Base-by-base conservation (phyloP, 345 rosid genomes). In the Hibiscus trionum region DNA sequence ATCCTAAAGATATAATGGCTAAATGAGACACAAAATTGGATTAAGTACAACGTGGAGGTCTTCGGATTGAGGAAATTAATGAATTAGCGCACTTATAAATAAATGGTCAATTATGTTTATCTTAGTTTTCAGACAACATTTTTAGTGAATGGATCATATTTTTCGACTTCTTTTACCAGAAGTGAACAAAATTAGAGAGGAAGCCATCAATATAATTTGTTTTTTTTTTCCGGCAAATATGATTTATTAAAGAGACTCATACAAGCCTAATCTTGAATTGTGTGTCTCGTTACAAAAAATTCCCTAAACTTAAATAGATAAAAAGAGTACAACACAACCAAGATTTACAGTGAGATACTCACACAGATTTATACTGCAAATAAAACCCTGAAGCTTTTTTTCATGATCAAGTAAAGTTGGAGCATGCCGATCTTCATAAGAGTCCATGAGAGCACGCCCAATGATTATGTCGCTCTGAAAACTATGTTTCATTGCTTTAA, bases 381-480 rank as follows among this genome's bases (percentile, higher is more conserved):
- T 15, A 37, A 69, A 77, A 79, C 58, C 42, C 61, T 56, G 6
- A 37, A 37, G 9, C 42, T 19, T 56, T 9, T 8, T 21, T 21
- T 3, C 21, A 56, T 58, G 47, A 16, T 53, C 58, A 53, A 17
- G 21, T 52, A 5, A 7, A 31, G 44, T 39, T 39, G 10, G 19
- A 55, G 65, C 76, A 65, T 71, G 77, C 66, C 31, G 44, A 44
- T 70, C 53, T 27, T 12, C 58, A 35, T 35, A 35, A 4, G 37
- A 35, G 37, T 7, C 75, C 52, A 65, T 53, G 67, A 71, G 74
- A 80, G 85, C 89, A 86, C 89, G 89, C 87, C 78, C 82, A 82
- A 82, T 86, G 79, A 83, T 86, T 78, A 72, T 84, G 89, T 84
- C 83, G 60, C 67, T n/a, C 46, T 62, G 62, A 33, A 66, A 61